Evolutionary conservation across 805 yeast species (phyloP), one percentile per base, ranked within the genome.

Genomic region (Teunomyces cretensis): DNA sequence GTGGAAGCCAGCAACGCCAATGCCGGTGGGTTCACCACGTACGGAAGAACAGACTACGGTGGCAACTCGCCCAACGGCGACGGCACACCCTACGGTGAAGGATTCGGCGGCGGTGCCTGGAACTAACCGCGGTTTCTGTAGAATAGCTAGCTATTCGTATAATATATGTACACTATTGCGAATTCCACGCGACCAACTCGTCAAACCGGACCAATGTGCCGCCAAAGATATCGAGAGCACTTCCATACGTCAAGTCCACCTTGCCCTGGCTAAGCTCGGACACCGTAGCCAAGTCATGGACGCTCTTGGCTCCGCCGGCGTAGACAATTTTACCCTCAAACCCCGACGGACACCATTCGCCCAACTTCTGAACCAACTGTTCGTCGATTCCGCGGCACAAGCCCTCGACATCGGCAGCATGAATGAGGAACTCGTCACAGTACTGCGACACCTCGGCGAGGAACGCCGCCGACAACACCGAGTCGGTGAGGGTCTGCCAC

Each of bases 391-490:
- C 99, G 33, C 81, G 78, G 62, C 99, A 94, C 13, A 94, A 73
- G 0, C 99, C 99, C 66, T 94, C 99, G 2, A 94, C 98, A 65
- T 94, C 99, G 0, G 99, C 99, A 2, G 99, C 99, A 68, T 94
- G 99, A 13, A 94, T 84, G 43, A 94, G 69, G 58, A 92, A 88
- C 67, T 94, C 99, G 51, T 81, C 78, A 56, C 97, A 88, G 65
- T 84, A 88, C 40, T 71, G 45, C 7, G 84, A 66, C 32, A 94
- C 73, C 39, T 64, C 48, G 3, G 55, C 60, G 47, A 94, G 76
- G 22, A 86, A 76, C 19, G 76, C 78, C 41, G 64, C 61, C 40
- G 71, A 72, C 43, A 94, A 70, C 44, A 68, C 76, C 37, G 83
- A 75, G 32, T 76, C 75, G 0, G 99, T 94, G 24, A 91, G 65